Conservation (phyloP, 805 yeast species). For the Wickerhamiella dianesei region DNA sequence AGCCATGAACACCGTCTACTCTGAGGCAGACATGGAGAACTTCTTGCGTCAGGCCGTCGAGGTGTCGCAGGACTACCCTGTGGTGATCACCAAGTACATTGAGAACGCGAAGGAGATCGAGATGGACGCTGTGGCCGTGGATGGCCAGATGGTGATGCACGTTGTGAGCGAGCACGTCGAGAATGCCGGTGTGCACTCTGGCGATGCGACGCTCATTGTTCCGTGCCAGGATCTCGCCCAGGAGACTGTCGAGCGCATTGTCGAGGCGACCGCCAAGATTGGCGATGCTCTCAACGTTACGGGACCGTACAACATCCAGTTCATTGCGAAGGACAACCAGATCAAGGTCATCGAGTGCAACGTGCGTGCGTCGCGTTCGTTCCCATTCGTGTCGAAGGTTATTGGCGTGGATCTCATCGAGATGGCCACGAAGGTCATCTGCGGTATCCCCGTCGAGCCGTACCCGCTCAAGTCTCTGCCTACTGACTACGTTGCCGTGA, state of each 20-base stretch:
- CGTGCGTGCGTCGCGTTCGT: constrained; percentile 97
- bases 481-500: constrained; percentile 86
- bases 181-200: constrained; percentile 98
- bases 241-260: constrained; percentile 82
- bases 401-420: constrained; percentile 93
- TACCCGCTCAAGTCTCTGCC: constrained; percentile 86
- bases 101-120: constrained; percentile 96
- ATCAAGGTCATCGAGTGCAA: constrained; percentile 98
- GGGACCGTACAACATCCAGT: constrained; percentile 95
- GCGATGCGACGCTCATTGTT: constrained; percentile 94
- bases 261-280: constrained; percentile 89
- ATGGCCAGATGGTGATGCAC: constrained; percentile 90
- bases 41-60: constrained; percentile 90
- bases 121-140: constrained; percentile 95
- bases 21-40: constrained; percentile 73
- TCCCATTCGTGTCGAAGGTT: constrained; percentile 96
- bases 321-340: constrained; percentile 88
- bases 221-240: constrained; percentile 94
- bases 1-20: constrained; percentile 94
- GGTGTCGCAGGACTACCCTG: constrained; percentile 96
- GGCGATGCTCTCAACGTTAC: constrained; percentile 90
- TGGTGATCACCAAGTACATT: constrained; percentile 90
- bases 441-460: constrained; percentile 75
- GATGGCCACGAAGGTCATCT: constrained; percentile 91
- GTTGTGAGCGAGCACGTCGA: constrained; percentile 98